Evolutionary conservation across 805 yeast genomes (phyloP), one percentile per base, ranked within the genome.

Genomic region (Yamadazyma akitaensis): DNA sequence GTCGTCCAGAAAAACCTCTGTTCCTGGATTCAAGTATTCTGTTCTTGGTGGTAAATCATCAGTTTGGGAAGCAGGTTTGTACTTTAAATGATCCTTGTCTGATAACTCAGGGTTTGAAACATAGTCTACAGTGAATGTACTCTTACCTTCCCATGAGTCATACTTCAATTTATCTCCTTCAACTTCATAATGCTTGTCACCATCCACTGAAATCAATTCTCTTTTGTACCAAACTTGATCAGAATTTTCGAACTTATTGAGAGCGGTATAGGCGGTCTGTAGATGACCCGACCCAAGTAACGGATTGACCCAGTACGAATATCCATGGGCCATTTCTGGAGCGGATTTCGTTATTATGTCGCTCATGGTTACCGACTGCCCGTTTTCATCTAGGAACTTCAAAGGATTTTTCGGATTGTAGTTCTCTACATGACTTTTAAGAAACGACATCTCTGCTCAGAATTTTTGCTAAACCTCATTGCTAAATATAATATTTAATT

Each of bases 31-130:
- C 49, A 82, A 63, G 58, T 77, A 85, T 60, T 86, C 75, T 0
- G 88, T 83, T 53, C 90, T 70, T 21, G 88, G 87, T 34, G 85
- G 89, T 43, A 84, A 67, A 46, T 77, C 76, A 72, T 76, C 42
- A 65, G 76, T 53, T 70, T 82, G 64, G 70, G 81, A 54, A 64
- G 65, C 40, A 68, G 84, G 65, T 61, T 67, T 40, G 43, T 46
- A 63, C 41, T 61, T 35, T 45, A 64, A 52, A 54, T 62, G 59
- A 12, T 58, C 50, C 1, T 56, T 44, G 42, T 62, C 64, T 13
- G 44, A 16, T 14, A 38, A 37, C 16, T 34, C 36, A 16, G 43
- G 41, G 5, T 37, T 36, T 5, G 57, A 46, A n/a, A 71, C 81
- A 53, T 68, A 77, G 55, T 79, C 84, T 2, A 75, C 60, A 7